Evolutionary conservation across 106 monocot species (phyloP).

Genomic region (Acorus gramineus): DNA sequence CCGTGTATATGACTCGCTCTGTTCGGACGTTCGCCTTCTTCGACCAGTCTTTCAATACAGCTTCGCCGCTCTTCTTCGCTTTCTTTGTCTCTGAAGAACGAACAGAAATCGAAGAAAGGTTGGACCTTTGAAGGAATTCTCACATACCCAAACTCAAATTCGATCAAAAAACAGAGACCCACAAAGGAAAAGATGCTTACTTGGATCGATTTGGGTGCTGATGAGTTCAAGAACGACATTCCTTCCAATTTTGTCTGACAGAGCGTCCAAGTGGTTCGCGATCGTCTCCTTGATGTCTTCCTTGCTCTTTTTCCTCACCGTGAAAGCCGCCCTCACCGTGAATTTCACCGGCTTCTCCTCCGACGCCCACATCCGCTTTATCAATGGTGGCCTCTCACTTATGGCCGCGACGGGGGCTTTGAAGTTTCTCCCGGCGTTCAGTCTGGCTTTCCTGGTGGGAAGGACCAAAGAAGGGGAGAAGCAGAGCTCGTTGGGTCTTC

Average conservation of each 20-base stretch:
- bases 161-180: not conserved
- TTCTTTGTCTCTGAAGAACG: conserved; percentile 22
- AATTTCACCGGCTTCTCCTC: conserved; percentile 28
- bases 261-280: conserved; percentile 42
- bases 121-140: no score
- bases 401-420: conserved; percentile 5
- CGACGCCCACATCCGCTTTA: not conserved
- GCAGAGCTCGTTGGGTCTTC: not conserved
- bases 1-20: conserved; percentile 52
- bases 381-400: conserved; percentile 9
- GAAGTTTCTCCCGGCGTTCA: no score
- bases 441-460: not conserved
- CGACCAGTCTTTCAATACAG: conserved; percentile 47
- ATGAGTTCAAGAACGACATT: conserved; percentile 50
- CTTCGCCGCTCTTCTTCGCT: conserved; percentile 31
- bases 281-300: conserved; percentile 32
- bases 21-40: conserved; percentile 38
- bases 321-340: conserved; percentile 41
- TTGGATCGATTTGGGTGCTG: conserved; percentile 51
- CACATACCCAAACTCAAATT: not conserved
- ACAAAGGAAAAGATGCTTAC: conserved; percentile 25
- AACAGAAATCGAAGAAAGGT: not conserved
- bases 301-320: conserved; percentile 39
- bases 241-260: conserved; percentile 42
- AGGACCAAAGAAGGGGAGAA: not conserved